Base-by-base conservation (phyloP, 2,329 filamentous ascomycete species). In the Ophiostoma fasciatum region DNA sequence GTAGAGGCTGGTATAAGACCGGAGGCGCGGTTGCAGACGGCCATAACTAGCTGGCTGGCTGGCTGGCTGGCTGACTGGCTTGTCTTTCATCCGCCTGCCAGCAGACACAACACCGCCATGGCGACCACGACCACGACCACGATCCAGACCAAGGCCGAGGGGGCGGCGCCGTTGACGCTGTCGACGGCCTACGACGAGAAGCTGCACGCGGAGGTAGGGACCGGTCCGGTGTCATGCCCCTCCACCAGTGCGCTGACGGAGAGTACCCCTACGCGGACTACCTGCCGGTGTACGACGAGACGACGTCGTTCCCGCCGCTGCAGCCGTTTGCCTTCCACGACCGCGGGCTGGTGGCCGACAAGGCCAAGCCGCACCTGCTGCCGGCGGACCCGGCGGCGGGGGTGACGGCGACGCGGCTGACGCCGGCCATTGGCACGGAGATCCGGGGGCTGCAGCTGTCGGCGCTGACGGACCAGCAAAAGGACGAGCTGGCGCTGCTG, bases 401-500 rank as follows among this genome's bases (percentile, higher is more conserved):
- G 7, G 31, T 49, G 20, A 46, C 48, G 15, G 42, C 45, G 13
- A 50, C 41, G 23, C 46, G 42, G 28, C 35, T 58, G 17, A 59
- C 53, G 1, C 46, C 51, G 3, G 48, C 52, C 33, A 58, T 62
- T 28, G 58, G 59, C 10, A 61, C 58, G 6, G 59, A 62, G 41
- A 56, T 62, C 31, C 47, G 53, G 4, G 58, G 57, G 0, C 45
- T 61, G 19, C 59, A 61, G 39, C 45, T 62, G 2, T 57, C 54
- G 13, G 45, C 55, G 28, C 50, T 62, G 27, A 56, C 47, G 7
- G 51, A 58, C 40, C 45, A 46, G 28, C 57, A 60, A 36, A 60
- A 52, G 37, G 58, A 62, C 41, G 59, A 62, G 42, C 46, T 62
- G 8, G 59, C 57, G 1, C 48, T 61, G 1, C 46, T 62, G 13